Evolutionary conservation across 1,139 yeast species (phyloP).

Genomic region (Candida sojae): DNA sequence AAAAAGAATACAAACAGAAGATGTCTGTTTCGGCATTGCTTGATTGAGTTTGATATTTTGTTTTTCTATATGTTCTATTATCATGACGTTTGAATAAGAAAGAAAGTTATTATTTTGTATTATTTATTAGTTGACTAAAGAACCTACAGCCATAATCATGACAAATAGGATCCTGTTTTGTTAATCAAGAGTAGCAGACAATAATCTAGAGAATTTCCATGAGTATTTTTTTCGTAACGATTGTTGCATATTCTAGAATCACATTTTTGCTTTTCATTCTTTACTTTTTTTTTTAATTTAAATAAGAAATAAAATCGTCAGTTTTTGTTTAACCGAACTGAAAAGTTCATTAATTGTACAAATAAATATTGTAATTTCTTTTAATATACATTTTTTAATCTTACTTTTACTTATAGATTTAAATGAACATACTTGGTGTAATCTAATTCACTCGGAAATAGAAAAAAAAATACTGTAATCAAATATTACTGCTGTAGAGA

Average conservation of each 20-base stretch:
- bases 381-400: background rate
- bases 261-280: background rate
- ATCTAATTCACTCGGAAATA: too few species aligned
- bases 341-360: background rate
- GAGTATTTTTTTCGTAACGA: background rate
- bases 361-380: background rate
- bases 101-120: background rate
- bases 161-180: too few species aligned
- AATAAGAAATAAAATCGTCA: background rate
- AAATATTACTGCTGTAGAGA: too few species aligned
- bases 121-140: background rate
- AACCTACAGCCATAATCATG: too few species aligned
- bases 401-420: too few species aligned
- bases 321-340: background rate
- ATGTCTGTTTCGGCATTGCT: conserved; percentile 13
- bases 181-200: too few species aligned
- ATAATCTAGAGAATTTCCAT: too few species aligned
- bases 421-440: too few species aligned
- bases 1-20: conserved; percentile 4
- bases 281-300: background rate
- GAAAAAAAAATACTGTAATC: too few species aligned
- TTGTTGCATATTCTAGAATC: too few species aligned
- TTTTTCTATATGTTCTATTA: background rate
- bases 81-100: background rate
- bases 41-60: conserved; percentile 5